Conservation (phyloP, 805 yeast genomes). For the Barnettozyma californica region DNA sequence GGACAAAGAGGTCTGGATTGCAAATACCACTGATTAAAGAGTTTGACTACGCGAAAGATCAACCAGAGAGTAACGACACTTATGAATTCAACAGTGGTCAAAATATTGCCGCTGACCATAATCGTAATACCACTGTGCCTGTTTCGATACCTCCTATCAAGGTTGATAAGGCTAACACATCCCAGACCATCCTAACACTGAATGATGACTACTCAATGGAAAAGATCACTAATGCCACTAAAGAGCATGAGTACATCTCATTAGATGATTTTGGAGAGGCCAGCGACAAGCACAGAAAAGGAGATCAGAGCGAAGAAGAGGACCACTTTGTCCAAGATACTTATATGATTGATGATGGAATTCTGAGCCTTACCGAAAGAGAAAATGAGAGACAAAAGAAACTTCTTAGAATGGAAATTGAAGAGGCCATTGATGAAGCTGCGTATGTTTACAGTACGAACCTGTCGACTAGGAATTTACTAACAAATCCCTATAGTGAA, state of each 20-base stretch:
- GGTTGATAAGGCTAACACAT: background rate
- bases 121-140: background rate
- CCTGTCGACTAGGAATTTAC: background rate
- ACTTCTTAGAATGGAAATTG: conserved; percentile 27
- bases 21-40: background rate
- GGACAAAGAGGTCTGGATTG: background rate
- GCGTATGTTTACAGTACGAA: conserved; percentile 10
- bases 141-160: background rate
- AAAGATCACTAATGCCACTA: background rate
- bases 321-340: conserved; percentile 16
- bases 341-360: conserved; percentile 19
- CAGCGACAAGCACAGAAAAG: conserved; percentile 18
- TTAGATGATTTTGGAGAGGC: conserved; percentile 4
- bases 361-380: conserved; percentile 25
- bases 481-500: conserved; percentile 11
- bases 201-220: background rate
- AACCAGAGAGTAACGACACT: no score
- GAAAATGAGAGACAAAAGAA: conserved; percentile 25
- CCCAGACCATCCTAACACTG: background rate
- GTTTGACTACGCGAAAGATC: background rate
- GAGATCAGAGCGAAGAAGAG: conserved; percentile 17
- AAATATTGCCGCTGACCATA: background rate
- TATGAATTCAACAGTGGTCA: no score
- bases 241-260: conserved; percentile 1
- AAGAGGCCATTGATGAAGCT: conserved; percentile 31